These are phyloP conservation scores for Dendrocalamus latiflorus DNA, from an alignment of 202 grass and related monocot genomes.

Conservation along the genomic window DNA sequence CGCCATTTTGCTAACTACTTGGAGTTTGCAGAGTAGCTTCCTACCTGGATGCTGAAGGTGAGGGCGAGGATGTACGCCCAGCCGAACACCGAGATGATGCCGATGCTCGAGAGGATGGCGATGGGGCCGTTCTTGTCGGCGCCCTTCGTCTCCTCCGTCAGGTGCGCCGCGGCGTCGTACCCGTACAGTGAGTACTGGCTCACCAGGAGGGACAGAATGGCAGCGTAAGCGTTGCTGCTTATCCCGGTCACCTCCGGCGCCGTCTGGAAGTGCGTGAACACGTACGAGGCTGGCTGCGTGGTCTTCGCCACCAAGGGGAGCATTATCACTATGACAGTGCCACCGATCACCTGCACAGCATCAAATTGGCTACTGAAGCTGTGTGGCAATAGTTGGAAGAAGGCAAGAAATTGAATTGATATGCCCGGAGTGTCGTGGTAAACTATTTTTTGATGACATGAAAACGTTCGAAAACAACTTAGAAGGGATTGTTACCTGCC, in stretches of 20 bases:
- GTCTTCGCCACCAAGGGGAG: slow-evolving; percentile 77
- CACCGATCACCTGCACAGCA: slow-evolving; percentile 61
- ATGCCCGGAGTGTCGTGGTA: not conserved
- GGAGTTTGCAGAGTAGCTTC: not conserved
- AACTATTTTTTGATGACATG: not conserved
- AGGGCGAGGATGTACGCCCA: slow-evolving; percentile 97
- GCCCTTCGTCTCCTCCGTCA: slow-evolving; percentile 94
- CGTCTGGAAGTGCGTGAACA: slow-evolving; percentile 77
- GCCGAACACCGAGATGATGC: slow-evolving; percentile 89
- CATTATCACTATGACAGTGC: slow-evolving; percentile 73
- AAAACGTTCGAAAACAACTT: not conserved
- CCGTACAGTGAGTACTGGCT: slow-evolving; percentile 98
- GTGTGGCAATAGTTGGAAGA: not conserved
- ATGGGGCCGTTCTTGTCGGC: slow-evolving; percentile 92
- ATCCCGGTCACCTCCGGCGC: slow-evolving; percentile 65
- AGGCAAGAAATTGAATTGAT: not conserved
- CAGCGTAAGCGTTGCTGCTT: slow-evolving; percentile 68
- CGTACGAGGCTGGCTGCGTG: slow-evolving; percentile 77
- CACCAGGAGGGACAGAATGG: slow-evolving; percentile 68
- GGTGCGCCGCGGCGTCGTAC: slow-evolving; percentile 92
- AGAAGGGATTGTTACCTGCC: slow-evolving; percentile 63
- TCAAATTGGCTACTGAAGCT: not conserved
- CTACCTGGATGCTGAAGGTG: slow-evolving; percentile 96
- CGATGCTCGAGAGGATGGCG: slow-evolving; percentile 93
- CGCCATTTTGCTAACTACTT: not conserved